Conservation (phyloP, 1,139 yeast genomes). For the Saccharomycopsis crataegensis region DNA sequence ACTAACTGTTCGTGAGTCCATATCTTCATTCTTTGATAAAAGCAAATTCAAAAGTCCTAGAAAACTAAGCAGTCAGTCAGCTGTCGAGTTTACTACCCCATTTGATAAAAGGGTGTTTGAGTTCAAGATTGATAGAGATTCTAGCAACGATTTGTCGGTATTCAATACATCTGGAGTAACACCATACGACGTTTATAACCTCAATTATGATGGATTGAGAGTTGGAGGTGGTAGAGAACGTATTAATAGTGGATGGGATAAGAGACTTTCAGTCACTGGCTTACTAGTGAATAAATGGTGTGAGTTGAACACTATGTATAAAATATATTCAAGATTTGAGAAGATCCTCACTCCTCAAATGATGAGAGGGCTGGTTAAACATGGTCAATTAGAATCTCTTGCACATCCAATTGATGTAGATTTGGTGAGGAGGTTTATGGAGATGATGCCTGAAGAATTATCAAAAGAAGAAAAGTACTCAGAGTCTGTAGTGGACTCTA, state of each 20-base stretch:
- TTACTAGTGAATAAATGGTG: slow-evolving; percentile 16
- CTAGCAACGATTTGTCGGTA: background rate
- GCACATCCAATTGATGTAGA: slow-evolving; percentile 8
- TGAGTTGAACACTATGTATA: slow-evolving; percentile 9
- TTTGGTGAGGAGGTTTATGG: background rate
- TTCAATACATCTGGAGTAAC: background rate
- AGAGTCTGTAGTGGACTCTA: slow-evolving; percentile 23
- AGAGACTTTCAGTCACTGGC: slow-evolving; percentile 11
- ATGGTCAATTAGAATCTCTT: slow-evolving; percentile 5
- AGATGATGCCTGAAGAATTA: background rate
- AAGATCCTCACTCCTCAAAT: background rate
- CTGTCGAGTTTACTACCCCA: background rate
- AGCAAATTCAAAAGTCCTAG: no score
- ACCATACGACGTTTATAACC: slow-evolving; percentile 6
- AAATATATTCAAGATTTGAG: slow-evolving; percentile 5
- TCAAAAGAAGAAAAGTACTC: slow-evolving; percentile 2
- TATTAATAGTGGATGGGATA: background rate
- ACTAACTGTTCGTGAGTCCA: no score
- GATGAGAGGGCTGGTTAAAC: slow-evolving; percentile 4
- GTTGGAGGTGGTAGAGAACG: background rate
- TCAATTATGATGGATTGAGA: background rate
- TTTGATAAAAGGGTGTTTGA: background rate
- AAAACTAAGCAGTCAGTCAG: no score
- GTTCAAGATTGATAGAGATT: background rate
- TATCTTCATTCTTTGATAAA: no score